Evolutionary conservation across 176 grass and related monocot genomes (phyloP).

Genomic region (Saccharum spontaneum): DNA sequence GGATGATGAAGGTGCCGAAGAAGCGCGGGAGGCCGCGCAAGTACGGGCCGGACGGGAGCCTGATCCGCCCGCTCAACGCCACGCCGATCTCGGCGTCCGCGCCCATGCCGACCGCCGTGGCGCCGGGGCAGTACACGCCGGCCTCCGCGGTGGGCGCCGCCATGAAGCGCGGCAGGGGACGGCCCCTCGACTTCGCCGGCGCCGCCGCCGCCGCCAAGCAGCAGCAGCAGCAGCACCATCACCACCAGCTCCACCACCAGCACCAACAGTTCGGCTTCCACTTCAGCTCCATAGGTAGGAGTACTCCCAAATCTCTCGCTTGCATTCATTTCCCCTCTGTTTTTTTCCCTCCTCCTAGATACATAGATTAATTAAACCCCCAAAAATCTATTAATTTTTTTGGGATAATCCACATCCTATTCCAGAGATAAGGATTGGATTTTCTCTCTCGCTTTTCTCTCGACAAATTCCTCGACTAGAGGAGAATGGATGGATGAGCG

Average conservation of each 20-base stretch:
- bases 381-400: neutral
- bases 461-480: slow-evolving; percentile 15
- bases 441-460: neutral
- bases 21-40: slow-evolving; percentile 94
- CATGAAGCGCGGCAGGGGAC: slow-evolving; percentile 88
- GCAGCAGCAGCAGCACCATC: neutral
- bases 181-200: slow-evolving; percentile 56
- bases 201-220: slow-evolving; percentile 39
- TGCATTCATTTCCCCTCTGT: neutral
- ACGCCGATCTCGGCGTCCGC: slow-evolving; percentile 85
- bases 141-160: slow-evolving; percentile 79
- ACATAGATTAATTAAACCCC: neutral
- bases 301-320: neutral
- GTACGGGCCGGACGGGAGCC: slow-evolving; percentile 87
- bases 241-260: neutral
- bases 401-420: neutral
- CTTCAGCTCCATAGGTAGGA: slow-evolving; percentile 47
- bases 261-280: slow-evolving; percentile 55
- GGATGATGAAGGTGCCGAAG: slow-evolving; percentile 59
- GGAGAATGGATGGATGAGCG: slow-evolving; percentile 1
- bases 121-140: slow-evolving; percentile 69
- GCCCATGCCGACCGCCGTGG: slow-evolving; percentile 37
- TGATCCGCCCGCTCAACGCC: slow-evolving; percentile 83
- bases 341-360: neutral
- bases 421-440: neutral